A percentile compares a stretch with the other conserved stretches of the same genome.
Evolutionary conservation across 257 asterid genomes (phyloP).

Genomic region (Solanum rostratum): DNA sequence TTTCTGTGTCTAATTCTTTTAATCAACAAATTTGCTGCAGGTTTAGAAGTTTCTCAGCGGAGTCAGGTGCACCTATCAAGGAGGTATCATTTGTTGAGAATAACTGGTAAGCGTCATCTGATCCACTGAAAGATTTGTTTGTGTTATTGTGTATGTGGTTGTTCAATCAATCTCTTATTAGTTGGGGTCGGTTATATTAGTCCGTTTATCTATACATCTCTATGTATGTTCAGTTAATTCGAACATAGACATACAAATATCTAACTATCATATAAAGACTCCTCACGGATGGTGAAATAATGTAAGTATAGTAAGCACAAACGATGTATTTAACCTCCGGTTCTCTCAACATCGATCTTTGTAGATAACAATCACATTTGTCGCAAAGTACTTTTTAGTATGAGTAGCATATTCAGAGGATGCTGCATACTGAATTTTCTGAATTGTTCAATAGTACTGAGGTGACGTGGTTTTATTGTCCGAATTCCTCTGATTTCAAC

Average conservation of each 20-base stretch:
- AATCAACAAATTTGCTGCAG: slow-evolving; percentile 6
- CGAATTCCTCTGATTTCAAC: background rate
- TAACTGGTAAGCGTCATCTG: slow-evolving; percentile 17
- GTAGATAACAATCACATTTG: background rate
- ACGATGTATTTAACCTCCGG: background rate
- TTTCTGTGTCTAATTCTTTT: background rate
- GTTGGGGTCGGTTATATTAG: background rate
- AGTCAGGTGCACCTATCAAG: slow-evolving; percentile 16
- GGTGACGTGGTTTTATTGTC: background rate
- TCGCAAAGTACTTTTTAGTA: background rate
- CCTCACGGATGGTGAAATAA: background rate
- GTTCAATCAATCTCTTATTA: background rate
- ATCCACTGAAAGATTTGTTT: background rate
- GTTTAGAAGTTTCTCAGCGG: slow-evolving; percentile 21
- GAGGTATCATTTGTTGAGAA: slow-evolving; percentile 9
- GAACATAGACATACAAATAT: background rate
- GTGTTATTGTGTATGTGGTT: background rate
- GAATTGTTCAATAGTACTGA: background rate
- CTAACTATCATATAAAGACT: background rate
- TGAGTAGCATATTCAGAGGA: background rate
- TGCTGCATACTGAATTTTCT: background rate
- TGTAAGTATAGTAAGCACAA: background rate
- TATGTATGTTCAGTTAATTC: background rate
- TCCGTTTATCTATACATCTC: background rate
- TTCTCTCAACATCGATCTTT: background rate